Conservation (phyloP, 345 rosid genomes). For the Syzygium jambos region DNA sequence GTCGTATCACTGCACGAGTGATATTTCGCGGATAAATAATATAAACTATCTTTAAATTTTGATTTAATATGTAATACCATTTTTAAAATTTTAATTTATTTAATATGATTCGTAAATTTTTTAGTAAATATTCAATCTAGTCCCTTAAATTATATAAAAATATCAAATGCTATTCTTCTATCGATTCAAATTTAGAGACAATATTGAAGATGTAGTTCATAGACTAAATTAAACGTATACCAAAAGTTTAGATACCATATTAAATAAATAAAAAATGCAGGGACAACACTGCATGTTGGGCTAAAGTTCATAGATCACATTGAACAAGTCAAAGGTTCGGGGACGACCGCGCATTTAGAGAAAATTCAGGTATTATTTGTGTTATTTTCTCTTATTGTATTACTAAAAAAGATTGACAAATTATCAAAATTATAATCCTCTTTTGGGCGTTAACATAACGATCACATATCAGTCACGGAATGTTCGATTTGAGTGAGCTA, state of each 20-base stretch:
- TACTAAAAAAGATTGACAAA: background rate
- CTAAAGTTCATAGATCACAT: background rate
- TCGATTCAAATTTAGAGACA: no score
- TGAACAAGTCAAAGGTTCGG: background rate
- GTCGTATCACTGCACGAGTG: background rate
- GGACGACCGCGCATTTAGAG: rapidly evolving
- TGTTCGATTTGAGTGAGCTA: background rate
- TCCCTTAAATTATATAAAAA: background rate
- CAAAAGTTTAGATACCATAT: background rate
- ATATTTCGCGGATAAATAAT: no score
- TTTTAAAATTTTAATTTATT: no score
- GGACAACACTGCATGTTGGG: background rate
- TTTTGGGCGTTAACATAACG: background rate
- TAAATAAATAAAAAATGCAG: rapidly evolving
- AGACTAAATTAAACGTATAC: rapidly evolving
- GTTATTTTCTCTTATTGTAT: background rate
- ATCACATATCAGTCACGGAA: rapidly evolving
- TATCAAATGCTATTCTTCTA: background rate
- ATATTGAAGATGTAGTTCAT: background rate
- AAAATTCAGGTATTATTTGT: rapidly evolving
- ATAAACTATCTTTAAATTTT: no score
- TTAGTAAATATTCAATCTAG: rapidly evolving
- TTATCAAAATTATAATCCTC: background rate
- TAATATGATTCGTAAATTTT: no score
- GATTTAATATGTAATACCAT: rapidly evolving